Percentiles rank a stretch among this genome's conserved stretches.
Evolutionary conservation across 1,284 basidiomycete species (phyloP).

Genomic region (Pascua guehoae): DNA sequence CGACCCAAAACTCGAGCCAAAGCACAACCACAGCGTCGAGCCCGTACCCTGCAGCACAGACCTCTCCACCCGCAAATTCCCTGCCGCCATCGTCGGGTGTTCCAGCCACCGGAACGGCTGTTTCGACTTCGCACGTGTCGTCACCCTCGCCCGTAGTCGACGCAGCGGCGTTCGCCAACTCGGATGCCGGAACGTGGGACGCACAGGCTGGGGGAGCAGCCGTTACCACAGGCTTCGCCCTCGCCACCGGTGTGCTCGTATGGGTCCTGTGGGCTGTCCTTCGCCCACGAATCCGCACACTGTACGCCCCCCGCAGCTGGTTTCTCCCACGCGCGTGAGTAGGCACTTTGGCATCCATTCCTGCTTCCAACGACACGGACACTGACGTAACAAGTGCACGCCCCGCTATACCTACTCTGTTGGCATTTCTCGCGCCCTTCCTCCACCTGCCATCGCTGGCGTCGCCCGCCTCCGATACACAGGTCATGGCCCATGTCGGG

Average conservation of each 20-base stretch:
- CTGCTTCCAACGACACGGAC: too few species aligned
- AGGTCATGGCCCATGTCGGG: constrained; percentile 63
- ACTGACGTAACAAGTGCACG: constrained; percentile 54
- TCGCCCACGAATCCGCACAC: constrained; percentile 13
- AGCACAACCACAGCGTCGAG: too few species aligned
- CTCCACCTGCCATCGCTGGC: constrained; percentile 61
- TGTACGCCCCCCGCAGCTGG: constrained; percentile 33
- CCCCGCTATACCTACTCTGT: constrained; percentile 60
- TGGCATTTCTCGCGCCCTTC: constrained; percentile 65
- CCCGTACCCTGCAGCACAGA: too few species aligned
- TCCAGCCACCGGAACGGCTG: too few species aligned
- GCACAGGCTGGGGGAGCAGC: constrained; percentile 34
- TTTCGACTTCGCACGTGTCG: background rate
- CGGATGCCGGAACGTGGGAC: constrained; percentile 40
- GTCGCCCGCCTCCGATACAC: constrained; percentile 64
- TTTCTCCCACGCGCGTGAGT: constrained; percentile 31
- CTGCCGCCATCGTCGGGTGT: too few species aligned
- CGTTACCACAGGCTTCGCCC: constrained; percentile 18
- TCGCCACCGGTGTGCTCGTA: constrained; percentile 24
- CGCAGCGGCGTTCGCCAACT: constrained; percentile 6
- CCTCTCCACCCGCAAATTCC: too few species aligned
- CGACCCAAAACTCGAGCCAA: too few species aligned
- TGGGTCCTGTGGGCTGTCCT: constrained; percentile 35
- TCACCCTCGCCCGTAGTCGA: background rate
- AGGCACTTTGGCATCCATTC: background rate